phyloP scores from a whole-genome alignment of 225 moss, liverwort and hornwort genomes.

The Takakia lepidozioides region DNA sequence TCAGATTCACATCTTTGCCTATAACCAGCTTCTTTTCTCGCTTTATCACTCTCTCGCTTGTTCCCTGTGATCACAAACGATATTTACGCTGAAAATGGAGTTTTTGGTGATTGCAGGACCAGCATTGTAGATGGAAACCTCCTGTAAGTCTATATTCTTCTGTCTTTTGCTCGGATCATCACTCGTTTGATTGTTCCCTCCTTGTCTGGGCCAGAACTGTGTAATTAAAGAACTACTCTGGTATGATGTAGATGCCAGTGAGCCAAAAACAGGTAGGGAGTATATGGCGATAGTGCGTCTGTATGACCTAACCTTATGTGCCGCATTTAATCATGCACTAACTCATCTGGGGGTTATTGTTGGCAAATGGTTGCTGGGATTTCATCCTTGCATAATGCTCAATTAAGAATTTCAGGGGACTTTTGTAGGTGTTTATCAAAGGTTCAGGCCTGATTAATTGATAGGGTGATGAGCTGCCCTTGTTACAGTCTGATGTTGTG shows the following conservation, averaged over 20 bases:
- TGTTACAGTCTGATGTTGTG: too few relatives aligned
- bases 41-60: neutral
- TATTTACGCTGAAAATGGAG: neutral
- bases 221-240: neutral
- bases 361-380: too few relatives aligned
- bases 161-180: neutral
- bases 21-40: neutral
- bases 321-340: too few relatives aligned
- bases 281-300: neutral
- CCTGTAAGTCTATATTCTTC: conserved; percentile 33
- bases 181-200: neutral
- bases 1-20: too few relatives aligned
- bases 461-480: too few relatives aligned
- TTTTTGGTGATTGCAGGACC: conserved; percentile 31
- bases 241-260: neutral
- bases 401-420: too few relatives aligned
- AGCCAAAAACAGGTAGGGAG: neutral
- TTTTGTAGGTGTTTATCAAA: too few relatives aligned
- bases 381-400: too few relatives aligned
- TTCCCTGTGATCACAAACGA: neutral
- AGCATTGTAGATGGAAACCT: conserved; percentile 56
- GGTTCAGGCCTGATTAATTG: too few relatives aligned
- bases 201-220: too few relatives aligned
- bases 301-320: too few relatives aligned
- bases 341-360: too few relatives aligned